These are phyloP conservation scores for Hymenochaete sp. DNA, from an alignment of 1,284 basidiomycete genomes.

Conservation along the genomic window DNA sequence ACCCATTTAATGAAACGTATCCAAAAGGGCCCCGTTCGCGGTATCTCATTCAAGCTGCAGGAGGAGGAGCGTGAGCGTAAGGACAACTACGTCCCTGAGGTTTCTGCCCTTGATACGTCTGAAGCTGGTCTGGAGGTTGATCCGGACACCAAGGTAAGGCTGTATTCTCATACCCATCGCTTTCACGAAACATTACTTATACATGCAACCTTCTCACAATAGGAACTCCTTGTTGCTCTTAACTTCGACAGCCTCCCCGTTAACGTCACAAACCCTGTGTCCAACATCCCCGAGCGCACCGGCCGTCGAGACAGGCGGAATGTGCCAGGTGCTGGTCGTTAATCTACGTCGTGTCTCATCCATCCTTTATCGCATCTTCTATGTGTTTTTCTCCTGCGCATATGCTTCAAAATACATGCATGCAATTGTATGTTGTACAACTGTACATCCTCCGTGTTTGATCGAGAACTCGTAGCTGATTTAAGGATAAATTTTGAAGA, in stretches of 20 bases:
- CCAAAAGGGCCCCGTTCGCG: slow-evolving; percentile 97
- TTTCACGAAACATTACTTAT: slow-evolving; percentile 6
- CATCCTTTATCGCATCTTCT: neutral
- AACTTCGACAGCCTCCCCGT: slow-evolving; percentile 87
- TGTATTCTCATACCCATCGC: neutral
- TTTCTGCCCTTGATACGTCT: slow-evolving; percentile 84
- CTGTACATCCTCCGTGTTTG: neutral
- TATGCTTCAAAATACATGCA: slow-evolving; percentile 4
- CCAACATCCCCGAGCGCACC: slow-evolving; percentile 65
- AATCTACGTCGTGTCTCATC: neutral
- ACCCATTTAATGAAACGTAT: slow-evolving; percentile 99
- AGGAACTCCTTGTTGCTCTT: slow-evolving; percentile 82
- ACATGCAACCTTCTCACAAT: slow-evolving; percentile 2
- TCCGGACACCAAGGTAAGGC: slow-evolving; percentile 78
- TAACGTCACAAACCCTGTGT: slow-evolving; percentile 57
- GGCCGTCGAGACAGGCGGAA: slow-evolving; percentile 68
- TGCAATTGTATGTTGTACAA: neutral
- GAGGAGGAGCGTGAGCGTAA: slow-evolving; percentile 99
- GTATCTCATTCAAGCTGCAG: slow-evolving; percentile 99
- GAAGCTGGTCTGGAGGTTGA: slow-evolving; percentile 78
- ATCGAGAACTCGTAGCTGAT: neutral
- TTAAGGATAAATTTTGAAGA: neutral
- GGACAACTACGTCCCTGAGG: slow-evolving; percentile 96
- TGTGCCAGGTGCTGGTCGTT: slow-evolving; percentile 72
- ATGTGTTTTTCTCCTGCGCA: too few relatives aligned